phyloP scores from a whole-genome alignment of 164 flowering plant species.

The Chloranthus sessilifolius region DNA sequence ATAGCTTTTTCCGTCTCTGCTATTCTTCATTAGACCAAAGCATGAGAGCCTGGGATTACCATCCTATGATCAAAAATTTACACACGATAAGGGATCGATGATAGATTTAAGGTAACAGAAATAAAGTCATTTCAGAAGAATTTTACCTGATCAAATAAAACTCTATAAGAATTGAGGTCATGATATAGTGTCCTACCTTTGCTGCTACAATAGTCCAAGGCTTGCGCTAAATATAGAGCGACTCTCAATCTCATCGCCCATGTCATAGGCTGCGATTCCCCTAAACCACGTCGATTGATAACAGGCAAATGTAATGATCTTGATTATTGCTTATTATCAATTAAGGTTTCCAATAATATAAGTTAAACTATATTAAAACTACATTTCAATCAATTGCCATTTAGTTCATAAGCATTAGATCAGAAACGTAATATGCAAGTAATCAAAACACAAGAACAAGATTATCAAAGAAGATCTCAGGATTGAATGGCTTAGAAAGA shows the following conservation, averaged over 20 bases:
- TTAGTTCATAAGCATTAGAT: no score
- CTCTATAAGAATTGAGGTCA: constrained; percentile 88
- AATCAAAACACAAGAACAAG: no score
- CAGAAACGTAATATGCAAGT: no score
- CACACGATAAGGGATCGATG: constrained; percentile 11
- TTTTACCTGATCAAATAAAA: constrained; percentile 49
- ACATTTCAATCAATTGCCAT: no score
- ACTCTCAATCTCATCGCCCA: constrained; percentile 98
- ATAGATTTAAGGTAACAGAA: constrained; percentile 1
- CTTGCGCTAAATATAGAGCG: constrained; percentile 76
- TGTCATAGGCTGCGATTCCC: constrained; percentile 93
- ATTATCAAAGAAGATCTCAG: no score
- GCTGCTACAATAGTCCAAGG: constrained; percentile 79
- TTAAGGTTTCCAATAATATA: no score
- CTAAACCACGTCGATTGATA: constrained; percentile 22
- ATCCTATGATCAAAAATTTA: constrained; percentile 34
- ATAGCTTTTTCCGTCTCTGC: constrained; percentile 59
- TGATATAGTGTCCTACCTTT: constrained; percentile 87
- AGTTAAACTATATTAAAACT: no score
- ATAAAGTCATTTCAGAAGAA: background rate
- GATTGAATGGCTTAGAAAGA: constrained; percentile 76
- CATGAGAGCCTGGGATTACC: constrained; percentile 63
- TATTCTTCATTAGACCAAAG: constrained; percentile 65
- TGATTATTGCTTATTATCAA: no score
- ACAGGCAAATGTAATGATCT: no score